Evolutionary conservation across 441 rosid genomes (phyloP).

Genomic region (Viola pubescens): DNA sequence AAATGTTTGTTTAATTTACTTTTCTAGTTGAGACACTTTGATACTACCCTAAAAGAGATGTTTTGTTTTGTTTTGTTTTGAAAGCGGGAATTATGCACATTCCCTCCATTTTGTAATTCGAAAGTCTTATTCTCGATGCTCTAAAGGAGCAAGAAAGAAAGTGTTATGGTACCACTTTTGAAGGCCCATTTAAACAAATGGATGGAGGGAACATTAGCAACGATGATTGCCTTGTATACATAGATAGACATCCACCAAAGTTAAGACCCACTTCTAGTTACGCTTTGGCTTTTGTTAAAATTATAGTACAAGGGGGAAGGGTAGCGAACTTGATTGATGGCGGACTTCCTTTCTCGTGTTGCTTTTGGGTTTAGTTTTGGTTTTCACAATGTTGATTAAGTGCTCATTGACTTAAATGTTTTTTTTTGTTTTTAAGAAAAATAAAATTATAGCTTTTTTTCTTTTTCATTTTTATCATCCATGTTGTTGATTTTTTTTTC

Average conservation of each 20-base stretch:
- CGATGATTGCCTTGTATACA: neutral
- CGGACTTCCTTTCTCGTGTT: too few relatives aligned
- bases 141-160: neutral
- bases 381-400: too few relatives aligned
- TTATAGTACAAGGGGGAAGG: too few relatives aligned
- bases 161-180: neutral
- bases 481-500: too few relatives aligned
- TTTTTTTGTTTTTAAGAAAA: too few relatives aligned
- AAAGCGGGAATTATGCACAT: neutral
- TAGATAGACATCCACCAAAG: neutral
- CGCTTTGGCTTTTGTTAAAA: too few relatives aligned
- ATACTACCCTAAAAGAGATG: neutral
- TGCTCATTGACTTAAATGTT: too few relatives aligned
- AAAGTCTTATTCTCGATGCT: conserved; percentile 1
- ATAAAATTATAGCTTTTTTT: too few relatives aligned
- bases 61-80: too few relatives aligned
- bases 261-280: neutral
- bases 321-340: too few relatives aligned
- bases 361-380: too few relatives aligned
- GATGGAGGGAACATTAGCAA: neutral
- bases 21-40: neutral
- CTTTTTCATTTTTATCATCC: too few relatives aligned
- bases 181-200: neutral
- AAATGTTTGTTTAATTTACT: neutral
- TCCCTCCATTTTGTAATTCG: neutral